phyloP scores from a whole-genome alignment of 2,329 filamentous ascomycete genomes.

The Alternaria ethzedia region DNA sequence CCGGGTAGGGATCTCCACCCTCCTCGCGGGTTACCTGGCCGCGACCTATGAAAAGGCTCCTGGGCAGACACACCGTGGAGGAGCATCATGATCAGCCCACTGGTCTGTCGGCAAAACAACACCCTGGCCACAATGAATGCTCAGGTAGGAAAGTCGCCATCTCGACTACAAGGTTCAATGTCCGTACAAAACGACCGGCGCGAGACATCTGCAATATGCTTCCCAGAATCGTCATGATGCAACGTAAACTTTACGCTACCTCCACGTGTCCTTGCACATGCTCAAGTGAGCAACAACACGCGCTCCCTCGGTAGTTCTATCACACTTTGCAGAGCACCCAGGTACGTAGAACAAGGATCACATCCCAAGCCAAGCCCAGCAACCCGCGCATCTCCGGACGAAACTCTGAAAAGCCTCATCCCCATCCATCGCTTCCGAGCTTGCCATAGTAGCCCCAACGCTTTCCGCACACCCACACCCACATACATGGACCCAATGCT shows the following conservation, averaged over 20 bases:
- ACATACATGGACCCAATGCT: not conserved
- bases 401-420: not conserved
- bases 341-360: not conserved
- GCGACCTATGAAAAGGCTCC: not conserved
- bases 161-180: not conserved
- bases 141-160: not conserved
- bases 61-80: not conserved
- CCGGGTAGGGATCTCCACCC: not conserved
- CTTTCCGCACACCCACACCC: not conserved
- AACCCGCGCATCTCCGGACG: not conserved
- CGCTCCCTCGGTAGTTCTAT: not conserved
- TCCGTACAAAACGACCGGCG: not conserved
- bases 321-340: not conserved
- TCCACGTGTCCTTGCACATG: not conserved
- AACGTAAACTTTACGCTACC: not conserved
- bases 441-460: not conserved
- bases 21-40: not conserved
- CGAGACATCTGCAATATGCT: not conserved
- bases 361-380: not conserved
- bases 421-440: not conserved
- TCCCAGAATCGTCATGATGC: not conserved
- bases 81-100: conserved; percentile 4
- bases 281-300: not conserved
- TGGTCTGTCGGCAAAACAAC: not conserved
- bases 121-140: not conserved